Evolutionary conservation across 1,284 basidiomycete species (phyloP).

Genomic region (Ceratobasidium sp.): DNA sequence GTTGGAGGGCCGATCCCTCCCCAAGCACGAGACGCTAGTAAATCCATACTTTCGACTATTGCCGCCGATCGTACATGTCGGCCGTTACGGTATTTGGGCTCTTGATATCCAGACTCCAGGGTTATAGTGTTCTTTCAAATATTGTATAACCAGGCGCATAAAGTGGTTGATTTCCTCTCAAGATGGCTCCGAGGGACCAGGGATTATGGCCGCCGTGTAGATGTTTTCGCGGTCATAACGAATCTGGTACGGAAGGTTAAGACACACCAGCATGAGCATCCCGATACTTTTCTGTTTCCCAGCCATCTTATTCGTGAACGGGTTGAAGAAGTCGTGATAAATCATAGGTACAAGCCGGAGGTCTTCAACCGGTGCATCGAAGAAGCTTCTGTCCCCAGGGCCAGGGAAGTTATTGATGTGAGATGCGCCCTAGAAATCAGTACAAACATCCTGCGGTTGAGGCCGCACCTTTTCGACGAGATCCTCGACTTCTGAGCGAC

Average conservation of each 20-base stretch:
- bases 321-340: conserved; percentile 62
- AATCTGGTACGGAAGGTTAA: conserved; percentile 58
- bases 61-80: not conserved
- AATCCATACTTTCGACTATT: conserved; percentile 3
- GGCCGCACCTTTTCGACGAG: conserved; percentile 5
- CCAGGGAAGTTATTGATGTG: conserved; percentile 53
- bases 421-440: conserved; percentile 55
- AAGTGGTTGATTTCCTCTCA: conserved; percentile 55
- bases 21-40: not conserved
- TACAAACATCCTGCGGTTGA: not conserved
- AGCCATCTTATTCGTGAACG: conserved; percentile 54
- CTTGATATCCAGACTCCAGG: conserved; percentile 54
- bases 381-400: conserved; percentile 50
- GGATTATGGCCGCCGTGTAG: conserved; percentile 60
- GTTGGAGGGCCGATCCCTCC: not conserved
- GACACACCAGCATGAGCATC: conserved; percentile 58
- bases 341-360: conserved; percentile 56
- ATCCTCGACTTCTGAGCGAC: conserved; percentile 30
- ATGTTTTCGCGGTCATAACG: conserved; percentile 60
- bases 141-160: conserved; percentile 55
- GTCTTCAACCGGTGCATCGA: conserved; percentile 49
- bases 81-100: conserved; percentile 22
- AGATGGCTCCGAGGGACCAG: conserved; percentile 51
- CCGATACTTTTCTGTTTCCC: conserved; percentile 58
- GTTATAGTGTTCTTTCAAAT: conserved; percentile 56